phyloP scores from a whole-genome alignment of 192 early-diverging fungal genomes.

The Physocladia obscura region DNA sequence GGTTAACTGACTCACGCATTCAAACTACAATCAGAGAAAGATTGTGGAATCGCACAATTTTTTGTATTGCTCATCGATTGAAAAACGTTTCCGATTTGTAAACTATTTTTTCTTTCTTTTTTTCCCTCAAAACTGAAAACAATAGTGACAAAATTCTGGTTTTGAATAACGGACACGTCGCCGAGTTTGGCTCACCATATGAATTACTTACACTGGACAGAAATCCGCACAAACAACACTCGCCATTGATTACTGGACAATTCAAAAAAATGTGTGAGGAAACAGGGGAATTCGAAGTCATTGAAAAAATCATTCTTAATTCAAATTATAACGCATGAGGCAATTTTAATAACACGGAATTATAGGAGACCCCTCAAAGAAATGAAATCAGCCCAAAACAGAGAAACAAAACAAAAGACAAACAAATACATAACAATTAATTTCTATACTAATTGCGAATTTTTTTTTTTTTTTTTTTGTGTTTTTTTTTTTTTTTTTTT shows the following conservation, averaged over 20 bases:
- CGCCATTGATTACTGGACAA: constrained; percentile 20
- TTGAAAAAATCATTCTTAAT: constrained; percentile 26
- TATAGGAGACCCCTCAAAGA: no score
- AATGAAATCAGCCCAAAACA: no score
- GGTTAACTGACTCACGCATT: constrained; percentile 83
- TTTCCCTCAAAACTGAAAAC: not conserved
- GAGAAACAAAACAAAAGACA: no score
- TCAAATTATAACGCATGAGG: no score
- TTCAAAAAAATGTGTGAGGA: constrained; percentile 44
- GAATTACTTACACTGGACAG: constrained; percentile 33
- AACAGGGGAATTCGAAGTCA: constrained; percentile 38
- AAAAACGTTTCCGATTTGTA: constrained; percentile 26
- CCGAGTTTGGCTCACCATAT: constrained; percentile 60
- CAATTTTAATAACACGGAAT: no score
- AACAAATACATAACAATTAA: no score
- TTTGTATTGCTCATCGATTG: constrained; percentile 86
- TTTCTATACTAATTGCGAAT: no score
- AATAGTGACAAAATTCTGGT: constrained; percentile 70
- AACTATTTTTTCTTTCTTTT: not conserved
- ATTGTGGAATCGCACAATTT: constrained; percentile 67
- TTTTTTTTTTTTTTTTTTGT: no score
- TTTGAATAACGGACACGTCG: constrained; percentile 70
- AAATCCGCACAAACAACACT: not conserved
- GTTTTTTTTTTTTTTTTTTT: no score
- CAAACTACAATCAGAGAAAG: constrained; percentile 80